Evolutionary conservation across 371 early-diverging fungal species (phyloP).

Genomic region (Mucor indicus): DNA sequence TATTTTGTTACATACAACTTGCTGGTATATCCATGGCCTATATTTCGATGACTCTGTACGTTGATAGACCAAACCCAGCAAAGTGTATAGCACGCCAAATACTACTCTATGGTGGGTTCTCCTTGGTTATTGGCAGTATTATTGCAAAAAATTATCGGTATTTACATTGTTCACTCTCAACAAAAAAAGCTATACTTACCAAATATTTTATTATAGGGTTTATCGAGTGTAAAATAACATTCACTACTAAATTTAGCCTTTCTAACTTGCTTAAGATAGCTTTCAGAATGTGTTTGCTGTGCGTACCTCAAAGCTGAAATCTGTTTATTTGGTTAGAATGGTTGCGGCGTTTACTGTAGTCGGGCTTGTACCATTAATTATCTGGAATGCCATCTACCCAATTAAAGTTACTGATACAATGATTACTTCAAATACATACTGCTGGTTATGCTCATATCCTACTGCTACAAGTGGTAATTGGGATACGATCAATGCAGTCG

Average conservation of each 20-base stretch:
- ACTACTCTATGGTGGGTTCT: constrained; percentile 19
- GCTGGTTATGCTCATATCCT: constrained; percentile 35
- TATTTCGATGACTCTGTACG: constrained; percentile 10
- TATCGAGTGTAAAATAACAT: constrained; percentile 40
- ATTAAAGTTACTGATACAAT: constrained; percentile 7
- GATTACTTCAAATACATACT: constrained; percentile 16
- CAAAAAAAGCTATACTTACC: no score
- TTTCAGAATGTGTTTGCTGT: constrained; percentile 46
- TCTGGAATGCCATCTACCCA: constrained; percentile 29
- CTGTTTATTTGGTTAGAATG: constrained; percentile 28
- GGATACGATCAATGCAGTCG: constrained; percentile 18
- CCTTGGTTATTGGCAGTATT: constrained; percentile 35
- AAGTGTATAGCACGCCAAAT: constrained; percentile 31
- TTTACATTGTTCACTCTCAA: no score
- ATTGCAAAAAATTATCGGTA: constrained; percentile 47
- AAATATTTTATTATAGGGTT: constrained; percentile 24
- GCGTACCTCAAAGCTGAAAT: constrained; percentile 32
- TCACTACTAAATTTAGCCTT: no score
- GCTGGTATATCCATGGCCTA: constrained; percentile 29
- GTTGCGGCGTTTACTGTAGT: constrained; percentile 19
- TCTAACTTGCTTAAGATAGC: constrained; percentile 1
- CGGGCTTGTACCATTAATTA: constrained; percentile 19
- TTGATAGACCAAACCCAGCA: constrained; percentile 19
- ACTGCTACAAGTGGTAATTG: constrained; percentile 12
- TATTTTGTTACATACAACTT: constrained; percentile 38